Evolutionary conservation across 306 rosid species (phyloP).

Genomic region (Pterocarpus macrocarpus): DNA sequence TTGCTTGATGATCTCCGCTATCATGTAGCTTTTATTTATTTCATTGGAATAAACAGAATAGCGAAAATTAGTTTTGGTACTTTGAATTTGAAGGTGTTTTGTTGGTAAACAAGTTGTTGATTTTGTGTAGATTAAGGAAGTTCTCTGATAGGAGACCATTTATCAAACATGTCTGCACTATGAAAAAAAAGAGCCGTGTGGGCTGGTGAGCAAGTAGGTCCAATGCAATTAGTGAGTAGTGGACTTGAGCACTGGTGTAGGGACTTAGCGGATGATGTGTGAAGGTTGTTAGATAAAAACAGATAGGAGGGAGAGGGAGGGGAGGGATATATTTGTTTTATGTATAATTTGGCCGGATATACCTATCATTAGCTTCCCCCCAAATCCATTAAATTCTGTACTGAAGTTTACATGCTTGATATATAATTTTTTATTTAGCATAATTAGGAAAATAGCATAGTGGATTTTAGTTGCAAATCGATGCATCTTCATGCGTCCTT

Average conservation of each 20-base stretch:
- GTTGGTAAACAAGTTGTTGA: conserved; percentile 21
- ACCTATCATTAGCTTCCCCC: too few species aligned
- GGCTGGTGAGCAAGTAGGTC: not conserved
- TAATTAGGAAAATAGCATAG: not conserved
- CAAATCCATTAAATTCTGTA: too few species aligned
- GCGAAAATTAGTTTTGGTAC: conserved; percentile 1
- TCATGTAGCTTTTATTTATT: conserved; percentile 31
- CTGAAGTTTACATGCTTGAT: too few species aligned
- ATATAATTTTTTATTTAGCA: too few species aligned
- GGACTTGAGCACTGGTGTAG: too few species aligned
- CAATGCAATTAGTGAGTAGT: too few species aligned
- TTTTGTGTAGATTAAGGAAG: not conserved
- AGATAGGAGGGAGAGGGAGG: too few species aligned
- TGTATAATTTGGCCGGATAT: too few species aligned
- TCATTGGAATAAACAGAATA: conserved; percentile 10
- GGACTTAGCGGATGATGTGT: too few species aligned
- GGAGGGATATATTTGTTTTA: too few species aligned
- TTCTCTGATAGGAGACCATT: not conserved
- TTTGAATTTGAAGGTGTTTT: conserved; percentile 13
- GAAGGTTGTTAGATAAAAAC: too few species aligned
- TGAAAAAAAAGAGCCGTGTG: not conserved
- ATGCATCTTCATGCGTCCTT: not conserved
- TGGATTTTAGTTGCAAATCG: not conserved
- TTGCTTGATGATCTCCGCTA: conserved; percentile 38
- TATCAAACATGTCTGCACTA: too few species aligned